Percentiles rank a stretch among this genome's conserved stretches.
Conservation (phyloP, 1,284 basidiomycete species). For the Earliella scabrosa region DNA sequence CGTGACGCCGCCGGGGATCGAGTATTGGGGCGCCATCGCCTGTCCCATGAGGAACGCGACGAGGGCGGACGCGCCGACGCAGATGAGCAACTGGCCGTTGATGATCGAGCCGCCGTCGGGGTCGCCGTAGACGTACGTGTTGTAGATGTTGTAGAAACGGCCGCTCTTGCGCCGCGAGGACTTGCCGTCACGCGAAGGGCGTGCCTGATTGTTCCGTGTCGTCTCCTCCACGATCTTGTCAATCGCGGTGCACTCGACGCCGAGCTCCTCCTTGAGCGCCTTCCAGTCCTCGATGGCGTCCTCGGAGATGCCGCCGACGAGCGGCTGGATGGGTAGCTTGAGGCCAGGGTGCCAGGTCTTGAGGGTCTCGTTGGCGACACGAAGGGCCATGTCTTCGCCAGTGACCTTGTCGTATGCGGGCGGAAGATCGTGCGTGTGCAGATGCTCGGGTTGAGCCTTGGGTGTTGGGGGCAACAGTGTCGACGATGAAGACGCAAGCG, state of each 20-base stretch:
- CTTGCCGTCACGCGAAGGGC: constrained; percentile 37
- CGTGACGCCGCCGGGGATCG: constrained; percentile 67
- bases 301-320: constrained; percentile 57
- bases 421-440: constrained; percentile 55
- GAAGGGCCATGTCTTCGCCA: constrained; percentile 52
- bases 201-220: constrained; percentile 41
- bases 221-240: constrained; percentile 70
- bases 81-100: constrained; percentile 49
- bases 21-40: constrained; percentile 60
- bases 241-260: constrained; percentile 76
- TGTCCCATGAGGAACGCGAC: constrained; percentile 60
- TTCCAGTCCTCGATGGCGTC: constrained; percentile 74
- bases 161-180: constrained; percentile 36
- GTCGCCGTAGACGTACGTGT: constrained; percentile 72
- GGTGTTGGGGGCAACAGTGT: constrained; percentile 71
- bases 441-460: constrained; percentile 46
- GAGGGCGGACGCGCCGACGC: constrained; percentile 59
- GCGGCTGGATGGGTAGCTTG: constrained; percentile 53
- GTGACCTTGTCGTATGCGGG: constrained; percentile 68
- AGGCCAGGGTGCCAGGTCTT: constrained; percentile 70
- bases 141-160: constrained; percentile 83
- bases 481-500: constrained; percentile 70
- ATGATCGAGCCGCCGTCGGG: constrained; percentile 34
- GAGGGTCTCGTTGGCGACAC: constrained; percentile 60
- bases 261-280: constrained; percentile 75